A percentile compares a stretch with the other conserved stretches of the same genome.
phyloP scores from a whole-genome alignment of 192 early-diverging fungal genomes.

The Coemansia sp. region DNA sequence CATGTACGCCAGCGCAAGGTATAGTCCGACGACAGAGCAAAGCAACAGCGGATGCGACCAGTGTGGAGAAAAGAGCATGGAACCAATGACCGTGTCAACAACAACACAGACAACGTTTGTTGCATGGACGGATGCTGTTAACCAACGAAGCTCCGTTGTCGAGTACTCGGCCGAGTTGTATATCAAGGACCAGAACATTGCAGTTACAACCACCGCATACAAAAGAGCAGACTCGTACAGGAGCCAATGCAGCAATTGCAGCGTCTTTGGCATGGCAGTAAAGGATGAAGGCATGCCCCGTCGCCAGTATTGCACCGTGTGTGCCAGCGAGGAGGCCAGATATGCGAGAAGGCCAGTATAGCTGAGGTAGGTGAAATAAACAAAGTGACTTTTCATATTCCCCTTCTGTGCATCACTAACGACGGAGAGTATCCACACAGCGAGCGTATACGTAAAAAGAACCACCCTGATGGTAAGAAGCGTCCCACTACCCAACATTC shows the following conservation, averaged over 20 bases:
- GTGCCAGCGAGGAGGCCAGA: constrained; percentile 20
- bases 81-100: constrained; percentile 26
- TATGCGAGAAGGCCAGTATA: constrained; percentile 46
- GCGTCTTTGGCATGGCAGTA: constrained; percentile 14
- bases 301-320: constrained; percentile 22
- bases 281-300: constrained; percentile 13
- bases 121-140: constrained; percentile 43
- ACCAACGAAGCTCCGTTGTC: constrained; percentile 17
- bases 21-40: constrained; percentile 17
- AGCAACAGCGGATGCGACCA: constrained; percentile 41
- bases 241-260: constrained; percentile 54
- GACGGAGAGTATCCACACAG: constrained; percentile 35
- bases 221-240: constrained; percentile 39
- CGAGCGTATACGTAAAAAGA: constrained; percentile 34
- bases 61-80: constrained; percentile 38
- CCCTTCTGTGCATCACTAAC: constrained; percentile 22
- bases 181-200: constrained; percentile 39
- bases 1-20: constrained; percentile 36
- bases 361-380: constrained; percentile 49
- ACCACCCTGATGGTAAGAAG: constrained; percentile 15
- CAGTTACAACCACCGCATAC: constrained; percentile 35
- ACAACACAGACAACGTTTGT: constrained; percentile 25
- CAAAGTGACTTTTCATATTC: constrained; percentile 28
- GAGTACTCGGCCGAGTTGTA: constrained; percentile 22
- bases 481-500: constrained; percentile 15